Evolutionary conservation across 495 filamentous ascomycete genomes (phyloP).

Genomic region (Penicillium steckii): DNA sequence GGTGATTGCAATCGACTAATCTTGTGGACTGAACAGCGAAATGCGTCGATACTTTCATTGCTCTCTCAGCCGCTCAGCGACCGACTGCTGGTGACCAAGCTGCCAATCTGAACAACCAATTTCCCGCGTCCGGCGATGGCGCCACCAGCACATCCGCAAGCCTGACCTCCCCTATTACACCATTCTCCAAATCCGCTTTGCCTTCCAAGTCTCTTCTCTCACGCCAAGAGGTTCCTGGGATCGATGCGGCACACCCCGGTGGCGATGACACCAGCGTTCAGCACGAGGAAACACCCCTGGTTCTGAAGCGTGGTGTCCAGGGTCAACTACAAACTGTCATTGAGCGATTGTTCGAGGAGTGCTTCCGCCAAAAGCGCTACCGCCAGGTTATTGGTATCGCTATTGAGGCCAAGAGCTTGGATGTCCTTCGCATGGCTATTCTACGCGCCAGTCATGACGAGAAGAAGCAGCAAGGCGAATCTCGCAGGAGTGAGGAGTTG

Average conservation of each 20-base stretch:
- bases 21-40: no score
- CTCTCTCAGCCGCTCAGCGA: slow-evolving; percentile 71
- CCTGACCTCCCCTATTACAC: slow-evolving; percentile 82
- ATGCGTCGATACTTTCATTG: slow-evolving; percentile 97
- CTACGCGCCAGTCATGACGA: slow-evolving; percentile 77
- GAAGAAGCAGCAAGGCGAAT: slow-evolving; percentile 60
- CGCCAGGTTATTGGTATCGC: slow-evolving; percentile 98
- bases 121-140: slow-evolving; percentile 59
- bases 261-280: slow-evolving; percentile 53
- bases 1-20: no score
- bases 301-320: slow-evolving; percentile 58
- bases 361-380: slow-evolving; percentile 83
- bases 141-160: slow-evolving; percentile 65
- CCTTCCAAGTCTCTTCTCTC: slow-evolving; percentile 93
- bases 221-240: slow-evolving; percentile 64
- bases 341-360: slow-evolving; percentile 86
- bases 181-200: slow-evolving; percentile 86
- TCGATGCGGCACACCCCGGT: slow-evolving; percentile 53
- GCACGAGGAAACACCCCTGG: slow-evolving; percentile 52
- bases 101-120: slow-evolving; percentile 71
- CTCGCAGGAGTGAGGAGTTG: slow-evolving; percentile 77
- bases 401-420: slow-evolving; percentile 89
- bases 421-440: slow-evolving; percentile 85
- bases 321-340: slow-evolving; percentile 77
- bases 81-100: slow-evolving; percentile 55